Evolutionary conservation across 2,329 filamentous ascomycete species (phyloP).

Genomic region (Aspergillus eucalypticola): DNA sequence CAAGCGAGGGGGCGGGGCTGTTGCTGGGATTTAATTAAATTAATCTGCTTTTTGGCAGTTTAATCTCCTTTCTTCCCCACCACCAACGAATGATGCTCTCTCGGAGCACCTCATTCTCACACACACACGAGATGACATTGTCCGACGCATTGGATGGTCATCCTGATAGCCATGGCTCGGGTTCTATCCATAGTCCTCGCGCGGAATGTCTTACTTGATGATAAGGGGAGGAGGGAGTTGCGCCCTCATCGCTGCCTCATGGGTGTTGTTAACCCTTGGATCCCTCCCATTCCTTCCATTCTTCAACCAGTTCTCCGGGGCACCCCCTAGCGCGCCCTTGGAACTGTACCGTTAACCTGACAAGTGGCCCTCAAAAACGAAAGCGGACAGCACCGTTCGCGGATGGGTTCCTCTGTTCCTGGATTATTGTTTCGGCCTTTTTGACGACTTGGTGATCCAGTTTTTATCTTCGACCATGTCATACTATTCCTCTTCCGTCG

Average conservation of each 20-base stretch:
- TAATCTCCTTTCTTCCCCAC: conserved; percentile 8
- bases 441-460: background rate
- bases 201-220: background rate
- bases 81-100: background rate
- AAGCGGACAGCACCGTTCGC: conserved; percentile 11
- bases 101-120: background rate
- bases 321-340: conserved; percentile 4
- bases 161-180: background rate
- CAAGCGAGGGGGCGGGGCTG: conserved; percentile 10
- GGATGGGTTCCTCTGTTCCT: conserved; percentile 4
- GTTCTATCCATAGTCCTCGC: background rate
- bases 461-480: background rate
- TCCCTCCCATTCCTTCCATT: background rate
- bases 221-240: background rate
- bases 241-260: background rate
- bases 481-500: conserved; percentile 14
- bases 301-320: background rate
- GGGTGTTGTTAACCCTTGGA: background rate
- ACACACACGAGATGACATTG: too few species aligned
- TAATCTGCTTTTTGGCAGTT: conserved; percentile 4
- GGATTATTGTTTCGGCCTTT: background rate
- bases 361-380: conserved; percentile 3
- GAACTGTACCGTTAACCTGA: background rate
- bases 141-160: background rate
- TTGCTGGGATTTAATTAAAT: conserved; percentile 1